These are phyloP conservation scores for Auriscalpium vulgare DNA, from an alignment of 768 basidiomycete genomes.

Conservation along the genomic window DNA sequence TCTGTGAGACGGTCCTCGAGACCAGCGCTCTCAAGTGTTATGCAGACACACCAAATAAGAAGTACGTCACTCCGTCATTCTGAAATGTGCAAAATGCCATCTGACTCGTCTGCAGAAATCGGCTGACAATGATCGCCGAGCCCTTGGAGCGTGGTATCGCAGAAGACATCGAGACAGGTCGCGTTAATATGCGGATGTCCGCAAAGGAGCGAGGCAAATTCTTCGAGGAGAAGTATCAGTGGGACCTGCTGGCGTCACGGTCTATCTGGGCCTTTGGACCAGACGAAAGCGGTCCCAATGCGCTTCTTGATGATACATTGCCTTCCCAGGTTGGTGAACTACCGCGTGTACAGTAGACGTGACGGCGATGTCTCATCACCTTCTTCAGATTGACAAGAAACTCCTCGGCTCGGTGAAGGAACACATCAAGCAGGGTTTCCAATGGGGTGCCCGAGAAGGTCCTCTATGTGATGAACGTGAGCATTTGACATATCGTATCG, in stretches of 20 bases:
- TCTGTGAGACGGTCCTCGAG: constrained; percentile 97
- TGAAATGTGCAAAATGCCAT: constrained; percentile 5
- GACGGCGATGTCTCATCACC: background rate
- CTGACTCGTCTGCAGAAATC: constrained; percentile 57
- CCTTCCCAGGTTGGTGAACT: constrained; percentile 68
- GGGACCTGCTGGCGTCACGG: constrained; percentile 94
- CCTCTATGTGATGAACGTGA: constrained; percentile 97
- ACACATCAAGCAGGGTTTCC: constrained; percentile 98
- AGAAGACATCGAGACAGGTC: constrained; percentile 91
- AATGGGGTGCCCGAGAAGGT: constrained; percentile 97
- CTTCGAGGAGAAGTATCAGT: constrained; percentile 96
- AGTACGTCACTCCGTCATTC: constrained; percentile 41
- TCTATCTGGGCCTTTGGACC: constrained; percentile 99
- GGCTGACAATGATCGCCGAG: constrained; percentile 98
- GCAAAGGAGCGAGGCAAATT: constrained; percentile 92
- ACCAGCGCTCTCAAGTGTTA: constrained; percentile 98
- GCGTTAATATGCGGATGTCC: constrained; percentile 91
- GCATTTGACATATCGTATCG: constrained; percentile 26
- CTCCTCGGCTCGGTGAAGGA: constrained; percentile 83
- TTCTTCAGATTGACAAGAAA: constrained; percentile 81
- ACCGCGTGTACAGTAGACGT: background rate
- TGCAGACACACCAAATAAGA: constrained; percentile 98
- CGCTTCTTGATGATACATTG: constrained; percentile 90
- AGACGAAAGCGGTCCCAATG: constrained; percentile 90
- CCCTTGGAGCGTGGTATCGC: constrained; percentile 93